Conservation (phyloP, 2,329 filamentous ascomycete genomes). For the Phialocephala subalpina region DNA sequence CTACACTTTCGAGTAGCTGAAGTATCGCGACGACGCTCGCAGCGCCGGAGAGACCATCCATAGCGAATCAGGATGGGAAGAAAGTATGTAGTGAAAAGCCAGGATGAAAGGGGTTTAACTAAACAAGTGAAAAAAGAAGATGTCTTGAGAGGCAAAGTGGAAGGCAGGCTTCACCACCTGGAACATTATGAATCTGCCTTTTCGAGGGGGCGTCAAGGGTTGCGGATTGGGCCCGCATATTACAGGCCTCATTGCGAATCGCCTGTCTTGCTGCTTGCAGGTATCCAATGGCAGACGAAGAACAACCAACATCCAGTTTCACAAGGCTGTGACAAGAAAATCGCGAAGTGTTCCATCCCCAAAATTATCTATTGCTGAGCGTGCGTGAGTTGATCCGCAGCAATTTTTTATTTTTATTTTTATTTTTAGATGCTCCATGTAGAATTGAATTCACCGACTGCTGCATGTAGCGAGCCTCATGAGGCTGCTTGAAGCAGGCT, state of each 20-base stretch:
- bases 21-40: background rate
- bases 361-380: too few relatives aligned
- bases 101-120: background rate
- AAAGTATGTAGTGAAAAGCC: background rate
- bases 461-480: too few relatives aligned
- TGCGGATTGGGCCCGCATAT: background rate
- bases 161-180: background rate
- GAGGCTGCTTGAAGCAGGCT: too few relatives aligned
- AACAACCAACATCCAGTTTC: background rate
- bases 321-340: background rate
- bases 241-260: background rate
- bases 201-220: background rate
- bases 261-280: background rate
- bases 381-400: too few relatives aligned
- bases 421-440: too few relatives aligned
- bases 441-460: too few relatives aligned
- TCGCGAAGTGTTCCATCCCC: too few relatives aligned
- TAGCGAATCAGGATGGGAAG: background rate
- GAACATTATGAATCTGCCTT: background rate
- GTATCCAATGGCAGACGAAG: background rate
- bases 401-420: too few relatives aligned
- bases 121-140: background rate
- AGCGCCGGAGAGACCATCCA: conserved; percentile 1
- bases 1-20: background rate
- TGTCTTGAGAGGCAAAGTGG: background rate